These are phyloP conservation scores for Papilionanthe hybrid DNA, from an alignment of 116 monocot genomes.

Conservation along the genomic window DNA sequence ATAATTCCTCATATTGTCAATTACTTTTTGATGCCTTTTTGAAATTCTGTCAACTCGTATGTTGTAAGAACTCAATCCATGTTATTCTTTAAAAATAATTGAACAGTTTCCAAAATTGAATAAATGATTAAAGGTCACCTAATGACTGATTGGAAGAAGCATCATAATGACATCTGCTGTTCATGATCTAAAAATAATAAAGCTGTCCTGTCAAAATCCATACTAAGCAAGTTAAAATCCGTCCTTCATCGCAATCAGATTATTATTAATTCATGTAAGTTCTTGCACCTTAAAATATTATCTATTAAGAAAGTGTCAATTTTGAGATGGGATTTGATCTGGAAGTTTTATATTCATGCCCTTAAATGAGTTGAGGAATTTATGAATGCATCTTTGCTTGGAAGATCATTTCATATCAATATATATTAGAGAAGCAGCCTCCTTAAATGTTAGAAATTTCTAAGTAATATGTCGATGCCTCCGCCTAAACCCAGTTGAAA, in stretches of 20 bases:
- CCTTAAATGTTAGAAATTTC: no score
- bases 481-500: no score
- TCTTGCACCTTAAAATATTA: background rate
- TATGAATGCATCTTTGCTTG: background rate
- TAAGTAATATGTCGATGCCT: no score
- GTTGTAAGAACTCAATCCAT: background rate
- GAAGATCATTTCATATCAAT: no score
- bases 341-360: background rate
- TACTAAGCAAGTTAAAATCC: background rate
- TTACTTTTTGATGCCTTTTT: background rate
- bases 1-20: background rate
- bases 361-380: background rate
- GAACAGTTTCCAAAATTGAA: background rate
- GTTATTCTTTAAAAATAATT: background rate
- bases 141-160: background rate
- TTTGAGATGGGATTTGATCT: background rate
- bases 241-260: no score
- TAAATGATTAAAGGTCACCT: background rate
- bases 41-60: background rate
- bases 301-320: background rate
- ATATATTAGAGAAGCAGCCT: no score
- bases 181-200: background rate
- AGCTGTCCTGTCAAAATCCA: background rate
- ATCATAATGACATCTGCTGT: background rate
- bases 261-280: no score